These are phyloP conservation scores for Pseudohalonectria lignicola DNA, from an alignment of 2,329 filamentous ascomycete species.

Conservation along the genomic window DNA sequence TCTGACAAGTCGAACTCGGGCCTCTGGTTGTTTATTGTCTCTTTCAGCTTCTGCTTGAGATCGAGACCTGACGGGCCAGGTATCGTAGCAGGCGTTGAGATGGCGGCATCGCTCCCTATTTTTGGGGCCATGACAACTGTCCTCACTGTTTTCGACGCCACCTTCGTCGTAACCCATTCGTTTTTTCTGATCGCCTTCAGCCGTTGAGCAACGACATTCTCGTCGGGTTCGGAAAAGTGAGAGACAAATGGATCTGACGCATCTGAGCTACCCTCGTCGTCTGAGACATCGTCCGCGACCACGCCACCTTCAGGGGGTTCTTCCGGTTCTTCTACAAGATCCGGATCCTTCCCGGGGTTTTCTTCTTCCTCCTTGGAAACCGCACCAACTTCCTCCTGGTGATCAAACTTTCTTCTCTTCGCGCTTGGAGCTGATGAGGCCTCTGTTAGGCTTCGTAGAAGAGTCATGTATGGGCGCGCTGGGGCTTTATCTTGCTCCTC, in stretches of 20 bases:
- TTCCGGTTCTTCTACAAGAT: slow-evolving; percentile 37
- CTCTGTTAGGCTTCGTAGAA: slow-evolving; percentile 46
- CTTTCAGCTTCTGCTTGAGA: slow-evolving; percentile 60
- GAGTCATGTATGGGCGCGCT: slow-evolving; percentile 41
- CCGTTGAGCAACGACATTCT: slow-evolving; percentile 43
- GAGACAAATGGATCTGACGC: slow-evolving; percentile 62
- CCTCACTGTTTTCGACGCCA: slow-evolving; percentile 33
- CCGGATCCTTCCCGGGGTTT: slow-evolving; percentile 25
- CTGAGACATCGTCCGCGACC: slow-evolving; percentile 20
- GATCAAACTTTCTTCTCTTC: slow-evolving; percentile 47
- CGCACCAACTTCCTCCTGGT: slow-evolving; percentile 14
- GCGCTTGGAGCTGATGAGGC: slow-evolving; percentile 28
- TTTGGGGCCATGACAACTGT: slow-evolving; percentile 35
- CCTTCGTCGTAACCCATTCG: slow-evolving; percentile 39
- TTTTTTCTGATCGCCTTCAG: slow-evolving; percentile 37
- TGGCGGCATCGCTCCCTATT: slow-evolving; percentile 19
- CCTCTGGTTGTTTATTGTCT: slow-evolving; percentile 40
- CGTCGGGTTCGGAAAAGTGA: slow-evolving; percentile 64
- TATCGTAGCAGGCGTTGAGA: slow-evolving; percentile 22
- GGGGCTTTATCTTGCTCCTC: slow-evolving; percentile 28
- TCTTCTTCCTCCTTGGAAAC: slow-evolving; percentile 19
- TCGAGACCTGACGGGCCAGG: slow-evolving; percentile 35
- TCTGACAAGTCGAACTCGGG: slow-evolving; percentile 50
- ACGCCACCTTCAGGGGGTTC: slow-evolving; percentile 26
- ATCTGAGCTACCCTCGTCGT: slow-evolving; percentile 38